These are phyloP conservation scores for Helotiales sp. DNA, from an alignment of 2,329 filamentous ascomycete species.

Conservation along the genomic window DNA sequence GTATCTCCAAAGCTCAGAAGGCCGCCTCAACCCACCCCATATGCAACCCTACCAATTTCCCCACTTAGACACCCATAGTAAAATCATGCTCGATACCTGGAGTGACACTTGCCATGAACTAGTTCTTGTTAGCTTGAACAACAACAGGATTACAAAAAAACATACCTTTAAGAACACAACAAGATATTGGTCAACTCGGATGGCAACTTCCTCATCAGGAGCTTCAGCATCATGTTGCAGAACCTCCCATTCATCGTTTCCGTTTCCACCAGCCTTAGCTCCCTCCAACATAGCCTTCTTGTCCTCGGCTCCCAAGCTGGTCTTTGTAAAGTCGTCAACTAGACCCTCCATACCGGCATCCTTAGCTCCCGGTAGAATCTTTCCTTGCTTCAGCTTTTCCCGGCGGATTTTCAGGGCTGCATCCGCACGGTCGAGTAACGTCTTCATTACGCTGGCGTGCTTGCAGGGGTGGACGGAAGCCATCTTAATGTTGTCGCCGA, in stretches of 20 bases:
- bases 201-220: conserved; percentile 75
- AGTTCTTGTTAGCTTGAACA: conserved; percentile 46
- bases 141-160: conserved; percentile 13
- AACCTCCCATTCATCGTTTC: conserved; percentile 69
- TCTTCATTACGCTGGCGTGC: conserved; percentile 98
- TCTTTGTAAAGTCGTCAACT: conserved; percentile 76
- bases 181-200: conserved; percentile 86
- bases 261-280: conserved; percentile 55
- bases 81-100: conserved; percentile 98
- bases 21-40: background rate
- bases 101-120: conserved; percentile 87
- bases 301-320: conserved; percentile 61
- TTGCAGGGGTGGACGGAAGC: conserved; percentile 97
- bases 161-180: conserved; percentile 82
- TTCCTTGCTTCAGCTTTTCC: conserved; percentile 73
- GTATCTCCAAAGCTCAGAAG: background rate
- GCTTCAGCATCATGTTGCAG: conserved; percentile 62
- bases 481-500: conserved; percentile 90
- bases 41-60: background rate
- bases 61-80: conserved; percentile 82
- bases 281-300: conserved; percentile 44
- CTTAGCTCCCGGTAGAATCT: conserved; percentile 51
- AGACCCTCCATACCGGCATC: conserved; percentile 78
- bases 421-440: conserved; percentile 91
- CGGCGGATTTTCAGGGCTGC: conserved; percentile 87